Base-by-base conservation (phyloP, 2,329 filamentous ascomycete genomes). In the Xenoacremonium recifei region DNA sequence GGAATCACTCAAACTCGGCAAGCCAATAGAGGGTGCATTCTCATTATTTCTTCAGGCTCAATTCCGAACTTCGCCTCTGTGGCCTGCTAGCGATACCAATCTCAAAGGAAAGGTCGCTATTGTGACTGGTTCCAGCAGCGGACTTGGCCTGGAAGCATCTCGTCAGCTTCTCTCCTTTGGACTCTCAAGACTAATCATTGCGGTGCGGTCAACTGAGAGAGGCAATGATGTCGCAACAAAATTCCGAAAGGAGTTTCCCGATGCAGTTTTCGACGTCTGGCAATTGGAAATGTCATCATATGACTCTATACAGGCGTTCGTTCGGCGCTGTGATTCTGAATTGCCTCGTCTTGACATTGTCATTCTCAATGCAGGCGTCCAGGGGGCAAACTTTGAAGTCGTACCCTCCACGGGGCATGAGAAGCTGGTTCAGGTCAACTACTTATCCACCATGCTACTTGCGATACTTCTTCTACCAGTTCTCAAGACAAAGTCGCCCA, bases 111-210 rank as follows among this genome's bases (percentile, higher is more conserved):
- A 68, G 44, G 62, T 62, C 1, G 68, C 69, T 35, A 68, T 77
- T 23, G 59, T 77, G 6, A 75, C 73, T 0, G 75, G 75, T 3
- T 55, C 66, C 11, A 77, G 72, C 46, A 56, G 51, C 1, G 74
- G 75, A 0, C 58, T 78, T 0, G 73, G 75, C 1, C 59, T 71
- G 11, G 71, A 74, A 52, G 56, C 66, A 2, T 60, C 65, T 7
- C 53, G 55, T 1, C 69, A 72, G 44, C 59, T 76, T 33, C 61
- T 70, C 3, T 42, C 53, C 2, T 52, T 67, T 7, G 55, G 58
- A 0, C 50, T 74, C 10, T 64, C 63, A 3, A 63, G 58, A 21
- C 53, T 77, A 12, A 66, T 77, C 44, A 51, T 76, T 4, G 69
- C 66, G 6, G 69, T 73, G 2, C 71, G 75, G 2, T 69, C 62